Conservation (phyloP, 1,284 basidiomycete species). For the Moniliophthora roreri region DNA sequence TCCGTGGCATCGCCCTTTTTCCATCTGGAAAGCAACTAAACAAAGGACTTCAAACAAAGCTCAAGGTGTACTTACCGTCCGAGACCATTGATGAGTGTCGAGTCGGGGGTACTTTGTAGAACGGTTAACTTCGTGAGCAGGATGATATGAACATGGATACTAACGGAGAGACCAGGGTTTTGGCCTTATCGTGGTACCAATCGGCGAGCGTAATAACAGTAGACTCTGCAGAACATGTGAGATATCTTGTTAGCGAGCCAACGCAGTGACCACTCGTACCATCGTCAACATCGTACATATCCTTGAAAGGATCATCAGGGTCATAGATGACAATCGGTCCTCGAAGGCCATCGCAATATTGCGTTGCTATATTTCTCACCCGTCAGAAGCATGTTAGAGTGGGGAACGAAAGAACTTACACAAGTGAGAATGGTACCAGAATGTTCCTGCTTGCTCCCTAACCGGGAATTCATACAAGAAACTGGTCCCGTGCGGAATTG, state of each 20-base stretch:
- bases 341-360: conserved; percentile 19
- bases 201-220: conserved; percentile 39
- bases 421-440: conserved; percentile 21
- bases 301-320: conserved; percentile 12
- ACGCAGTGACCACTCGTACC: conserved; percentile 21
- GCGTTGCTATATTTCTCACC: conserved; percentile 25
- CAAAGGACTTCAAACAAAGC: neutral
- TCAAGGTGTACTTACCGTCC: conserved; percentile 30
- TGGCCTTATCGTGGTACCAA: conserved; percentile 25
- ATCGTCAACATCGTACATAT: conserved; percentile 25
- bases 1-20: conserved; percentile 18
- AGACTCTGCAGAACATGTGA: conserved; percentile 19
- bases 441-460: conserved; percentile 30
- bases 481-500: conserved; percentile 23
- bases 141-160: conserved; percentile 3
- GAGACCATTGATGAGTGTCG: conserved; percentile 39
- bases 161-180: neutral
- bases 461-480: conserved; percentile 30
- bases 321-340: conserved; percentile 18
- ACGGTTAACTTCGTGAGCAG: conserved; percentile 9
- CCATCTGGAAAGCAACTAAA: neutral
- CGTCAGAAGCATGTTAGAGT: conserved; percentile 25
- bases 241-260: neutral
- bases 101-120: conserved; percentile 22
- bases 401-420: neutral